These are phyloP conservation scores for Salix purpurea DNA, from an alignment of 345 rosid species.

Conservation along the genomic window DNA sequence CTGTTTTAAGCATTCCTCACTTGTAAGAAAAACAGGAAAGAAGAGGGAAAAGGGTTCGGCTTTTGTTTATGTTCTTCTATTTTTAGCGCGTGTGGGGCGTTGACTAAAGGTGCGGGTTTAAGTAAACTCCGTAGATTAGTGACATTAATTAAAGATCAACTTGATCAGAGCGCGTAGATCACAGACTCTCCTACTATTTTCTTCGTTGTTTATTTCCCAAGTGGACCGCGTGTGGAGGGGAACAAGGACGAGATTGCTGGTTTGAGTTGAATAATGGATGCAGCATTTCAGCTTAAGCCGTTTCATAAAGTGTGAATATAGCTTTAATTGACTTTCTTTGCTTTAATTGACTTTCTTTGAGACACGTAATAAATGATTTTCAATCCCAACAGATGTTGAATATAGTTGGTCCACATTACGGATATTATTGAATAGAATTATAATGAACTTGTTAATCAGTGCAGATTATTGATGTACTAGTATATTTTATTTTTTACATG, in stretches of 20 bases:
- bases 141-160: background rate
- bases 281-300: too few relatives aligned
- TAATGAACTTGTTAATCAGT: too few relatives aligned
- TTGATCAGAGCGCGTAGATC: constrained; percentile 3
- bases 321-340: background rate
- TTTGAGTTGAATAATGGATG: background rate
- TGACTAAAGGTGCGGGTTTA: constrained; percentile 29
- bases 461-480: too few relatives aligned
- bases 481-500: too few relatives aligned
- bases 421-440: too few relatives aligned
- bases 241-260: background rate
- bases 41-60: background rate
- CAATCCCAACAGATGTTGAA: too few relatives aligned
- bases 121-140: constrained; percentile 15
- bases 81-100: constrained; percentile 20
- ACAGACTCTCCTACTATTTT: background rate
- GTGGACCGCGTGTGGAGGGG: background rate
- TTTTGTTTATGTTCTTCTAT: background rate
- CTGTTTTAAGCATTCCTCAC: background rate
- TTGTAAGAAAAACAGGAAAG: background rate
- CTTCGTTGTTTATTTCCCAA: background rate
- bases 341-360: too few relatives aligned
- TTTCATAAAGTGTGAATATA: background rate
- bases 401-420: background rate
- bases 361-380: background rate